Base-by-base conservation (phyloP, 1,139 yeast species). In the Candida sp. region DNA sequence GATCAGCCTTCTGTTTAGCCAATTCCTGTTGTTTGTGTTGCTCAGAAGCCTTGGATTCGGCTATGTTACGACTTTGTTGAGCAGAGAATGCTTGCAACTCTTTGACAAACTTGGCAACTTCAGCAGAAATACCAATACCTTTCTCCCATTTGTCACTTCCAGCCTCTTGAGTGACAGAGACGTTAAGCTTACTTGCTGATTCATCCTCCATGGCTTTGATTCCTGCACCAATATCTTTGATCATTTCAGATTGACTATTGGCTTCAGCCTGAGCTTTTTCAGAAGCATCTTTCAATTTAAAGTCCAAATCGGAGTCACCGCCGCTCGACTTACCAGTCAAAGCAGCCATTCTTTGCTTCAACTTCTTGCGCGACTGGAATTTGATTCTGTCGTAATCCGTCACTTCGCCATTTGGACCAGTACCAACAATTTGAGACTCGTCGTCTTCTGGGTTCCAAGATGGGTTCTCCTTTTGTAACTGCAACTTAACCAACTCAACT, bases 311-410 rank as follows among this genome's bases (percentile, higher is more conserved):
- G 12, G 78, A 69, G 47, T 78, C 74, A 2, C 49, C 48, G 23
- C 54, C 54, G 28, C 44, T 39, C 3, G 80, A 76, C 55, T 85
- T 85, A 1, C 98, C 98, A 0, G 98, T 92, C 58, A 94, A 77
- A 7, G 94, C 90, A 23, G 97, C 96, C 96, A 93, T 91, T 57
- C 96, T 79, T 42, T 93, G 88, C 57, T 86, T 86, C 58, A 93
- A 75, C 51, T 85, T 70, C 46, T 94, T 94, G 63, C 89, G 87
- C 42, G 90, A 85, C 59, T 83, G 86, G 46, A 92, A 94, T 62
- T 88, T 88, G 53, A 88, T 80, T 53, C 89, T 80, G 63, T 93
- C 98, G 12, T 83, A 72, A 35, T 90, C 97, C 3, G 97, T 90
- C 7, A 91, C 80, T 56, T 85, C 84, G n/a, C 97, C 98, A 61